phyloP scores from a whole-genome alignment of 345 rosid genomes.

The Corymbia maculata region DNA sequence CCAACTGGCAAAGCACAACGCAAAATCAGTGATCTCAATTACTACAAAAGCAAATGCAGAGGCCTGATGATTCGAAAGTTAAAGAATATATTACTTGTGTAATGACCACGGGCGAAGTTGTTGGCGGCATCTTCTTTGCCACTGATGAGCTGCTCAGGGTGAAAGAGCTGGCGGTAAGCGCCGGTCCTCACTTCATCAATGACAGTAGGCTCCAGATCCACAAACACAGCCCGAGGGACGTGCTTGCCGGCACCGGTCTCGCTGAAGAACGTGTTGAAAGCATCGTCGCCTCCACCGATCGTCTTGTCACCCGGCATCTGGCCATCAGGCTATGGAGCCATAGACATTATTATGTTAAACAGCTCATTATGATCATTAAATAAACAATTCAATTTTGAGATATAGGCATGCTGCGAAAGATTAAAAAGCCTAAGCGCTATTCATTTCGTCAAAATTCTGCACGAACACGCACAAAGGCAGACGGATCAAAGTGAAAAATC shows the following conservation, averaged over 20 bases:
- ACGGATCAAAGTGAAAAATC: neutral
- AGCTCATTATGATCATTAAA: neutral
- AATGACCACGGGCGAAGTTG: constrained; percentile 19
- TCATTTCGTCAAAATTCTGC: neutral
- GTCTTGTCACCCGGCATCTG: constrained; percentile 16
- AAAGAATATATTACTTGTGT: neutral
- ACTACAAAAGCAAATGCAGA: neutral
- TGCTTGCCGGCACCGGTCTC: constrained; percentile 20
- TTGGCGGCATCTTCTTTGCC: constrained; percentile 20
- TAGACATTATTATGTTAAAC: neutral
- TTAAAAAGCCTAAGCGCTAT: neutral
- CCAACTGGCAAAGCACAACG: constrained; percentile 1
- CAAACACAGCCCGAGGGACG: constrained; percentile 14
- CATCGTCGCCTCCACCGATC: constrained; percentile 12
- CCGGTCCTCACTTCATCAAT: constrained; percentile 10
- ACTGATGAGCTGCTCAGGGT: constrained; percentile 13
- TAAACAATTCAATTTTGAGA: neutral
- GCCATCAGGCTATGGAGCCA: constrained; percentile 11
- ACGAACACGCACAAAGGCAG: neutral
- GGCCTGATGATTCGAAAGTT: neutral
- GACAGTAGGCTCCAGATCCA: constrained; percentile 17
- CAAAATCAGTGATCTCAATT: neutral
- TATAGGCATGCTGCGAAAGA: neutral
- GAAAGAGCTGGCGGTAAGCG: constrained; percentile 13
- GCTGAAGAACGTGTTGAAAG: constrained; percentile 14